Conservation (phyloP, 192 early-diverging fungal species). For the Coemansia sp. region DNA sequence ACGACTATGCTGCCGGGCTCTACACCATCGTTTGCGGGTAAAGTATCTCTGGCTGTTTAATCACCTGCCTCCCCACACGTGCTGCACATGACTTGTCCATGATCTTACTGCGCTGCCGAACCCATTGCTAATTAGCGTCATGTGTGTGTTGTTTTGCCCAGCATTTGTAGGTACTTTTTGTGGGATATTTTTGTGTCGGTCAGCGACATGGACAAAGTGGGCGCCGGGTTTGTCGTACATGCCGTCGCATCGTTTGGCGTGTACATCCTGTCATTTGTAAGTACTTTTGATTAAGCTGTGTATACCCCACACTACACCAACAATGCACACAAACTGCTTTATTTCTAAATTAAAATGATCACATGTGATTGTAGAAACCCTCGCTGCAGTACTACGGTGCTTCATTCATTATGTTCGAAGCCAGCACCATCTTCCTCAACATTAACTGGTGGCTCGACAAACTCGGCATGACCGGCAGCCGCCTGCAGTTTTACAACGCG, state of each 20-base stretch:
- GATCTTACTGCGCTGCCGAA: neutral
- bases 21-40: slow-evolving; percentile 86
- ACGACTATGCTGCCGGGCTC: slow-evolving; percentile 64
- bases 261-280: slow-evolving; percentile 62
- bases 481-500: slow-evolving; percentile 81
- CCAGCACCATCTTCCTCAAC: slow-evolving; percentile 89
- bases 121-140: neutral
- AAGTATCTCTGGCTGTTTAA: slow-evolving; percentile 14
- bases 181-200: slow-evolving; percentile 81
- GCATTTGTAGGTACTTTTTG: slow-evolving; percentile 73
- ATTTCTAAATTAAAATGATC: too few relatives aligned
- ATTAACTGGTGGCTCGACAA: slow-evolving; percentile 92
- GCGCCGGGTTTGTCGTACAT: slow-evolving; percentile 80
- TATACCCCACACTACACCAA: too few relatives aligned
- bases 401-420: slow-evolving; percentile 86
- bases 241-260: slow-evolving; percentile 74
- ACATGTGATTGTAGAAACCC: slow-evolving; percentile 56
- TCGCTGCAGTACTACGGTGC: slow-evolving; percentile 85
- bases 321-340: too few relatives aligned
- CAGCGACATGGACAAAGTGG: slow-evolving; percentile 64
- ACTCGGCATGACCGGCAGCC: slow-evolving; percentile 74
- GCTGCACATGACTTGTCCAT: neutral
- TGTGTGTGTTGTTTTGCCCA: neutral
- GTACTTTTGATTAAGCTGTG: too few relatives aligned
- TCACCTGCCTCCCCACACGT: neutral